Percentiles rank a stretch among this genome's conserved stretches.
These are phyloP conservation scores for Candida adriatica DNA, from an alignment of 805 yeast genomes.

Conservation along the genomic window DNA sequence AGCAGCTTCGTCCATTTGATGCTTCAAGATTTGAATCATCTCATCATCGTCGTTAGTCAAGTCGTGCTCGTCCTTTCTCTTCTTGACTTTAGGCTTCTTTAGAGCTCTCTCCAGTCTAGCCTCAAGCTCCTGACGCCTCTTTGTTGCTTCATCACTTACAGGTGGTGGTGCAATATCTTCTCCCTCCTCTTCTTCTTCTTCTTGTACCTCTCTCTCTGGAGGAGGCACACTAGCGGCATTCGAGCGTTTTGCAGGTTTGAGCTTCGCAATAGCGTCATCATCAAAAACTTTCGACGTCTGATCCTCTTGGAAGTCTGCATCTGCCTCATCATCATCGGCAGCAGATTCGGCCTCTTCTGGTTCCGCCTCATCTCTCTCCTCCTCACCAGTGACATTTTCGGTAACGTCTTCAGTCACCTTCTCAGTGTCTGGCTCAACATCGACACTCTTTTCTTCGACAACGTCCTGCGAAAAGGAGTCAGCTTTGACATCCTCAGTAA, in stretches of 20 bases:
- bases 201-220: slow-evolving; percentile 5
- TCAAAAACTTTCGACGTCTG: slow-evolving; percentile 17
- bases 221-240: slow-evolving; percentile 3
- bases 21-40: slow-evolving; percentile 70
- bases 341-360: slow-evolving; percentile 1
- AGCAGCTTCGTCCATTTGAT: slow-evolving; percentile 85
- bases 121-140: slow-evolving; percentile 72
- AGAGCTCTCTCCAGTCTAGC: slow-evolving; percentile 73
- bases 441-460: background rate
- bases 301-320: slow-evolving; percentile 5
- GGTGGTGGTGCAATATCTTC: slow-evolving; percentile 2
- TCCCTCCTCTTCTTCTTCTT: slow-evolving; percentile 1
- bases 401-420: background rate
- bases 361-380: background rate
- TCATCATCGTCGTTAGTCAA: slow-evolving; percentile 94
- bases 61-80: slow-evolving; percentile 82
- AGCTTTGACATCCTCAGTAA: background rate
- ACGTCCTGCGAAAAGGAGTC: background rate
- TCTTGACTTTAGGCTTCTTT: slow-evolving; percentile 55
- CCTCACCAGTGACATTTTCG: background rate
- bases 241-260: slow-evolving; percentile 19
- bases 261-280: slow-evolving; percentile 20
- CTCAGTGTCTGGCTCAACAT: slow-evolving; percentile 1
- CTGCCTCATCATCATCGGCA: slow-evolving; percentile 1
- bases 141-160: slow-evolving; percentile 24